Base-by-base conservation (phyloP, 352 stramenopile species). In the Pythium phragmitis region DNA sequence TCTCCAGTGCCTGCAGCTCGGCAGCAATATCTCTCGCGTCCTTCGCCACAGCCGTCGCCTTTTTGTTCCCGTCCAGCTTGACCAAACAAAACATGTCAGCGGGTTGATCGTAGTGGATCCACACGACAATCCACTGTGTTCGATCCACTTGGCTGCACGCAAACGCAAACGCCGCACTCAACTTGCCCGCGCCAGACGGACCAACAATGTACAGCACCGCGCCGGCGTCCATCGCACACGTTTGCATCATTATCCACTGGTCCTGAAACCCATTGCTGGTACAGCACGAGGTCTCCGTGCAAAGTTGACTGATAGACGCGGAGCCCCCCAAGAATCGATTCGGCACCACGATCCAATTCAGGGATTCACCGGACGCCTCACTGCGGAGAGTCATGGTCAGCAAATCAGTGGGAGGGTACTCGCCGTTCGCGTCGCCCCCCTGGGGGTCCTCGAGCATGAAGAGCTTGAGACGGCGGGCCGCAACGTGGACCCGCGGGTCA, bases 91-190 rank as follows among this genome's bases (percentile, higher is more conserved):
- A 39, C 34, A 13, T 2, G 34, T 13, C 26, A 30, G 4, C 4
- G 3, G 26, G 26, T 39, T 9, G 34, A 39, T 19, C 41, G 6
- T 21, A 33, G 4, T 33, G 33, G 16, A 46, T 45, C 30, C 50
- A 45, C 8, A 46, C 3, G 3, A 57, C 34, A 9, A 28, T 39
- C 30, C 30, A 57, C 23, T 46, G 33, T 17, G 50, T n/a, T 5
- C 50, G 50, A 17, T 57, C 50, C 33, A 57, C 34, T 30, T 57
- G 23, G 9, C 33, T 33, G 17, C 50, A 57, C 4, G 50, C 50
- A 46, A 57, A 57, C 17, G 50, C 50, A 39, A 19, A 57, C 33
- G 33, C 50, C 6, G 33, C 50, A 46, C 49, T 43, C 30, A 28
- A 43, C 30, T 42, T 56, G 13, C 49, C 49, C 6, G n/a, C 16